A percentile compares a stretch with the other conserved stretches of the same genome.
These are phyloP conservation scores for Nigrospora osmanthi DNA, from an alignment of 2,329 filamentous ascomycete genomes.

Conservation along the genomic window DNA sequence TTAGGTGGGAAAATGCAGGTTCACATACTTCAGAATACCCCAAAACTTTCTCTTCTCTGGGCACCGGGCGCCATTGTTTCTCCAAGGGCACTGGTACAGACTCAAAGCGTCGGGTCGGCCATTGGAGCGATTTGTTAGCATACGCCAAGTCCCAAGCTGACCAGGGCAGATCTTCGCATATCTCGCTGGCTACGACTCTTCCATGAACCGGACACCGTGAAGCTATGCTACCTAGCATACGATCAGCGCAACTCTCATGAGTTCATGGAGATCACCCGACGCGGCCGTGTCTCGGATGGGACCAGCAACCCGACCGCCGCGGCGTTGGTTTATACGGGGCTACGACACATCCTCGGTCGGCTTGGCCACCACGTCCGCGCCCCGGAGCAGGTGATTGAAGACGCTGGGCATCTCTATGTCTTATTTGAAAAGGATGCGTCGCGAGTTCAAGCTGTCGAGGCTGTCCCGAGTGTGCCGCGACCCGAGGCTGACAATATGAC, in stretches of 20 bases:
- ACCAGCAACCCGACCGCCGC: not conserved
- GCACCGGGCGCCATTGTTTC: too few relatives aligned
- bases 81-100: too few relatives aligned
- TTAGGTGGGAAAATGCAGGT: too few relatives aligned
- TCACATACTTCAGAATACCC: too few relatives aligned
- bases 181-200: conserved; percentile 1
- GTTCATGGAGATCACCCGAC: not conserved
- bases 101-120: too few relatives aligned
- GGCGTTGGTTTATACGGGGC: conserved; percentile 13
- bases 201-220: not conserved
- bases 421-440: conserved; percentile 20
- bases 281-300: not conserved
- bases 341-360: conserved; percentile 34
- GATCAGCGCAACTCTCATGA: not conserved
- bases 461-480: not conserved
- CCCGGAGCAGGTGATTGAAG: conserved; percentile 26
- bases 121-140: too few relatives aligned
- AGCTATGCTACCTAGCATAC: conserved; percentile 2
- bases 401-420: conserved; percentile 17
- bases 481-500: conserved; percentile 19
- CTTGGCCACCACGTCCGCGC: conserved; percentile 34
- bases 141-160: not conserved
- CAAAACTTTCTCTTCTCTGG: too few relatives aligned
- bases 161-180: not conserved
- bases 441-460: conserved; percentile 14